A percentile compares a stretch with the other conserved stretches of the same genome.
These are phyloP conservation scores for Holtermannia corniformis DNA, from an alignment of 768 basidiomycete genomes.

Conservation along the genomic window DNA sequence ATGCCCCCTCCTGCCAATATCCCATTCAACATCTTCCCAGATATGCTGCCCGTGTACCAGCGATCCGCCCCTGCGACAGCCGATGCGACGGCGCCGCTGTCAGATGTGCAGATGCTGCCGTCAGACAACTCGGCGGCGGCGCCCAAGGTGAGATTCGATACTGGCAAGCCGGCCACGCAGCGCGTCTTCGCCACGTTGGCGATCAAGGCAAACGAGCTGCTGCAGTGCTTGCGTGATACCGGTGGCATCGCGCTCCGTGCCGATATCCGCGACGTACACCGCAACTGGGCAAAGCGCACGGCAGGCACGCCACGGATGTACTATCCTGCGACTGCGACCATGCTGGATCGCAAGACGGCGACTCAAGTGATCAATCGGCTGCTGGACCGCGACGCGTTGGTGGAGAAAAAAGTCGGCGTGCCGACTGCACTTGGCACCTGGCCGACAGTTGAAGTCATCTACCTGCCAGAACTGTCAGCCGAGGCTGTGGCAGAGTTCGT, in stretches of 20 bases:
- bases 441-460: conserved; percentile 55
- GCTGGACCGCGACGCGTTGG: conserved; percentile 59
- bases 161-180: too few species aligned
- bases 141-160: too few species aligned
- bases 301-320: conserved; percentile 24
- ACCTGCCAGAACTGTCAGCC: conserved; percentile 55
- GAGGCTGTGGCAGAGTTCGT: too few species aligned
- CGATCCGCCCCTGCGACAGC: too few species aligned
- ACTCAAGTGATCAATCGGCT: conserved; percentile 53
- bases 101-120: too few species aligned
- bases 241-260: conserved; percentile 15
- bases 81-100: too few species aligned
- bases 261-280: conserved; percentile 13
- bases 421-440: conserved; percentile 53
- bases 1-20: too few species aligned
- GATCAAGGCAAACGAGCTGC: conserved; percentile 16
- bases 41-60: too few species aligned
- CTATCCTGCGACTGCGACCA: conserved; percentile 16
- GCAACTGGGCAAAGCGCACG: conserved; percentile 14
- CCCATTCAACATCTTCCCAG: too few species aligned
- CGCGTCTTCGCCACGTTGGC: too few species aligned
- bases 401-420: conserved; percentile 58
- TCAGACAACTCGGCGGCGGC: too few species aligned
- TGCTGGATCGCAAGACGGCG: conserved; percentile 50
- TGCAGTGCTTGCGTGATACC: conserved; percentile 13